These are phyloP conservation scores for Paraglomus occultum DNA, from an alignment of 192 early-diverging fungal genomes.

Conservation along the genomic window DNA sequence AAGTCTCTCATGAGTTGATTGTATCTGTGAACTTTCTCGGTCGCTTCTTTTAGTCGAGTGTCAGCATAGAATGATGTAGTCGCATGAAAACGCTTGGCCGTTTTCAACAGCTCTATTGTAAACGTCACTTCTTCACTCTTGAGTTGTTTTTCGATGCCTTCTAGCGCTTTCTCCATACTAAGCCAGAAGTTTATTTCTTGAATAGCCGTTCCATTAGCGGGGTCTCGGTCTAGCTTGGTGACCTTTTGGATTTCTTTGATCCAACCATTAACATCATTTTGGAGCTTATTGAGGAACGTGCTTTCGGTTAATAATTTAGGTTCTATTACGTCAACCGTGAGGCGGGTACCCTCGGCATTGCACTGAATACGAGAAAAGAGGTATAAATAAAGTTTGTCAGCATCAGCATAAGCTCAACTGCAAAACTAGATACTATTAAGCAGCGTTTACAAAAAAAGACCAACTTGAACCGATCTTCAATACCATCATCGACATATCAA, in stretches of 20 bases:
- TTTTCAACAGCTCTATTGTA: conserved; percentile 90
- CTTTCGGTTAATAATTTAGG: conserved; percentile 74
- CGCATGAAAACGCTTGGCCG: conserved; percentile 98
- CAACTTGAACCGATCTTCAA: too few species aligned
- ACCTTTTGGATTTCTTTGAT: conserved; percentile 99
- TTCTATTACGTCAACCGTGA: conserved; percentile 74
- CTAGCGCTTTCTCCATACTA: conserved; percentile 91
- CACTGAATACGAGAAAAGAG: conserved; percentile 38
- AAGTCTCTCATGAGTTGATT: conserved; percentile 99
- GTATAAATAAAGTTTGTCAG: not conserved
- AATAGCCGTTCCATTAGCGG: conserved; percentile 84
- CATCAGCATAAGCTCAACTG: not conserved
- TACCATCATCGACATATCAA: too few species aligned
- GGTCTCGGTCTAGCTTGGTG: conserved; percentile 74
- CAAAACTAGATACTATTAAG: too few species aligned
- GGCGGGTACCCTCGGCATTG: conserved; percentile 59
- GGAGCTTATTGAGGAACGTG: conserved; percentile 88
- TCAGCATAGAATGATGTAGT: conserved; percentile 97
- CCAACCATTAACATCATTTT: conserved; percentile 96
- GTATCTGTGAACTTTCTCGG: conserved; percentile 89
- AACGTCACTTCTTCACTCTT: conserved; percentile 88
- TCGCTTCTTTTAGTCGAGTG: conserved; percentile 94
- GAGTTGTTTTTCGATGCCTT: conserved; percentile 92
- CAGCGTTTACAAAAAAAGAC: too few species aligned
- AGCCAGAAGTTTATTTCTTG: conserved; percentile 99